A percentile compares a stretch with the other conserved stretches of the same genome.
Evolutionary conservation across 352 stramenopile species (phyloP).

Genomic region (Globisporangium iwayamae): DNA sequence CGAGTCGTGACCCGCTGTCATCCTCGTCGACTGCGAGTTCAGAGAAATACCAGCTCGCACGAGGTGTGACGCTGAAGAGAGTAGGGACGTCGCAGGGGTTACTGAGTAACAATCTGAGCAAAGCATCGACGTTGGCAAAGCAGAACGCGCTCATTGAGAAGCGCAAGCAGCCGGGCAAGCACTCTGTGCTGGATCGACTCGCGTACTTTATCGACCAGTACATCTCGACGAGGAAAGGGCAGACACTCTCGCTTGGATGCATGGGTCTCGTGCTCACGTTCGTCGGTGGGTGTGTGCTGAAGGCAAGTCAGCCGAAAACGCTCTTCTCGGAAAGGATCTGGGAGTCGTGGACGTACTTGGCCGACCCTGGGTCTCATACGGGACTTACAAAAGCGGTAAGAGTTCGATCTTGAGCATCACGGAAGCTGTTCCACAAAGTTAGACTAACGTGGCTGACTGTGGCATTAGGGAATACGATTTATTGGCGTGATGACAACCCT

Average conservation of each 20-base stretch:
- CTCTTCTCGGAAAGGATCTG: conserved; percentile 48
- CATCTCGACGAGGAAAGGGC: conserved; percentile 55
- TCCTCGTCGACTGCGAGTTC: neutral
- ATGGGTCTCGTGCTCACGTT: conserved; percentile 44
- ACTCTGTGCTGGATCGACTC: conserved; percentile 34
- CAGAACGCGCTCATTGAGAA: conserved; percentile 20
- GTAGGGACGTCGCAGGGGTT: neutral
- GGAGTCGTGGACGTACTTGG: conserved; percentile 64
- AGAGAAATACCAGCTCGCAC: neutral
- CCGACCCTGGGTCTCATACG: conserved; percentile 48
- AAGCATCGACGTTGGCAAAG: conserved; percentile 8
- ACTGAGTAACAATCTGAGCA: conserved; percentile 5
- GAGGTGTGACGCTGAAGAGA: conserved; percentile 4
- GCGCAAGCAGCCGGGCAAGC: conserved; percentile 17
- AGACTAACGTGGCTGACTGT: neutral
- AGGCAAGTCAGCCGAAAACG: conserved; percentile 23
- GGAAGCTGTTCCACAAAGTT: neutral
- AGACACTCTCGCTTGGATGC: conserved; percentile 42
- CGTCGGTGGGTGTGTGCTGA: conserved; percentile 39
- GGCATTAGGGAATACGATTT: conserved; percentile 38
- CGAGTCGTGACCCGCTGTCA: neutral
- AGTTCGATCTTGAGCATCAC: neutral
- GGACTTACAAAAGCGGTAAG: conserved; percentile 28
- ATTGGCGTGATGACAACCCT: conserved; percentile 61
- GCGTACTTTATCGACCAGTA: conserved; percentile 60